phyloP scores from a whole-genome alignment of 1,139 yeast genomes.

The Protomyces inundatus region DNA sequence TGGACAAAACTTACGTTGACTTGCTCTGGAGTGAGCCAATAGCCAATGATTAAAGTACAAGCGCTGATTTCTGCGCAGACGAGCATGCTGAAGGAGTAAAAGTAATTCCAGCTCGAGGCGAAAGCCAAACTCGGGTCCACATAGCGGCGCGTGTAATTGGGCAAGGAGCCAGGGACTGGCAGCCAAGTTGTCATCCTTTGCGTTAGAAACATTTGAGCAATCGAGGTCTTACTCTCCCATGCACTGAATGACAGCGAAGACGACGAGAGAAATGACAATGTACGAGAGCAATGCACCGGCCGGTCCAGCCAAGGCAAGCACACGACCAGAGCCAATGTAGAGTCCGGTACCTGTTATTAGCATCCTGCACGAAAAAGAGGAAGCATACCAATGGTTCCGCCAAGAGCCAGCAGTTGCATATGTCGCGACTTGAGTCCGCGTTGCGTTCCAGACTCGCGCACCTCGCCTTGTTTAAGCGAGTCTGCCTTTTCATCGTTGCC shows the following conservation, averaged over 20 bases:
- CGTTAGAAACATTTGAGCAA: neutral
- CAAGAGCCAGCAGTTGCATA: constrained; percentile 73
- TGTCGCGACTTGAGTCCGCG: constrained; percentile 64
- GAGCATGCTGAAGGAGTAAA: constrained; percentile 83
- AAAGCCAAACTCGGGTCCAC: constrained; percentile 42
- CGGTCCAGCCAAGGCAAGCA: constrained; percentile 61
- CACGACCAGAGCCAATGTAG: constrained; percentile 59
- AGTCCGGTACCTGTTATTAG: constrained; percentile 35
- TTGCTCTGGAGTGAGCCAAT: constrained; percentile 36
- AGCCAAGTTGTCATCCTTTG: constrained; percentile 64
- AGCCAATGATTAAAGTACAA: constrained; percentile 40
- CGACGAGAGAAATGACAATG: constrained; percentile 44
- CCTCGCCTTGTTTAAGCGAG: neutral
- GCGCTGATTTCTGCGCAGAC: constrained; percentile 42
- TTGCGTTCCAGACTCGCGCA: constrained; percentile 33
- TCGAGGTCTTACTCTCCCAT: constrained; percentile 63
- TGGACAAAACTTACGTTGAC: constrained; percentile 40
- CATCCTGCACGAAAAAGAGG: neutral
- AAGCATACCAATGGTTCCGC: constrained; percentile 53
- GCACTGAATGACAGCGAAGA: constrained; percentile 63
- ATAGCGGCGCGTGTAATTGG: constrained; percentile 34
- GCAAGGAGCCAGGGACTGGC: constrained; percentile 75
- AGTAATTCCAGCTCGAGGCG: constrained; percentile 75
- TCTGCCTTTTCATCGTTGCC: neutral
- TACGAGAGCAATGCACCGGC: constrained; percentile 56